A percentile compares a stretch with the other conserved stretches of the same genome.
phyloP scores from a whole-genome alignment of 2,329 filamentous ascomycete genomes.

The Microascus cirrosus region DNA sequence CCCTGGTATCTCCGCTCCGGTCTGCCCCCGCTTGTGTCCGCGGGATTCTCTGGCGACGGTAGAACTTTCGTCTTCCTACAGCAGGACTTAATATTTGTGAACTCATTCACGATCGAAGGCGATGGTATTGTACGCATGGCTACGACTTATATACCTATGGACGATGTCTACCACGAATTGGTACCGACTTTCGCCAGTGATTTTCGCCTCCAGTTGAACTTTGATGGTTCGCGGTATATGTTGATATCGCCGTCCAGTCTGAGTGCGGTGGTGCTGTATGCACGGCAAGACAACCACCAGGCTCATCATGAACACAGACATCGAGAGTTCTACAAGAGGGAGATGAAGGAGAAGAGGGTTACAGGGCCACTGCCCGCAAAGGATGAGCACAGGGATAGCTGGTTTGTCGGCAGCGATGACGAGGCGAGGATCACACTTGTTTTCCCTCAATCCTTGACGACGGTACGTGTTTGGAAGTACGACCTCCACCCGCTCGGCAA shows the following conservation, averaged over 20 bases:
- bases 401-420: too few relatives aligned
- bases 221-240: neutral
- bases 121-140: neutral
- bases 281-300: neutral
- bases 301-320: too few relatives aligned
- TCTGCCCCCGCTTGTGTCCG: neutral
- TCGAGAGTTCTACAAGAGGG: too few relatives aligned
- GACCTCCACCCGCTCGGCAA: neutral
- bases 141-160: too few relatives aligned
- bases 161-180: too few relatives aligned
- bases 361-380: too few relatives aligned
- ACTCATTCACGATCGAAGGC: neutral
- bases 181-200: too few relatives aligned
- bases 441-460: too few relatives aligned
- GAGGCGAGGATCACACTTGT: too few relatives aligned
- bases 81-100: neutral
- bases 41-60: neutral
- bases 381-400: too few relatives aligned
- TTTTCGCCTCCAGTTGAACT: neutral
- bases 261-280: neutral
- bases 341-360: too few relatives aligned
- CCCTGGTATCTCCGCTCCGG: neutral
- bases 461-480: too few relatives aligned
- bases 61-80: neutral
- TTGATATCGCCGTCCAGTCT: neutral